phyloP scores from a whole-genome alignment of 495 filamentous ascomycete genomes.

The Podospora conica region DNA sequence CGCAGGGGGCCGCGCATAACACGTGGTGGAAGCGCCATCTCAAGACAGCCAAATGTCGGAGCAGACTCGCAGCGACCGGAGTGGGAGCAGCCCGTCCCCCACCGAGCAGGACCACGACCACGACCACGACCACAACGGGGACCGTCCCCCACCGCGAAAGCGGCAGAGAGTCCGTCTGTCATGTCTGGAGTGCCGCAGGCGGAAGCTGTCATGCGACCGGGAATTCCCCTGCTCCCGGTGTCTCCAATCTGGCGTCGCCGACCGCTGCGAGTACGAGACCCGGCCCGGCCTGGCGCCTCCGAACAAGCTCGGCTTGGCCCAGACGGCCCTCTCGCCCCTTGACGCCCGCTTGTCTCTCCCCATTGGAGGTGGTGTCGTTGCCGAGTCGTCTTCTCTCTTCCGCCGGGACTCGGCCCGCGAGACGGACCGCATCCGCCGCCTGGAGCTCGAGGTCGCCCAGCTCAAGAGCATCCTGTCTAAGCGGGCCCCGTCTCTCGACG shows the following conservation, averaged over 20 bases:
- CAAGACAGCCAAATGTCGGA: constrained; percentile 20
- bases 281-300: constrained; percentile 37
- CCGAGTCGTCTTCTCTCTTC: constrained; percentile 11
- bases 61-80: constrained; percentile 24
- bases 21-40: neutral
- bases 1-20: neutral
- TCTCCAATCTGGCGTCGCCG: constrained; percentile 45
- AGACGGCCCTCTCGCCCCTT: constrained; percentile 27
- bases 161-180: constrained; percentile 44
- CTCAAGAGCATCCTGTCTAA: constrained; percentile 37
- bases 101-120: constrained; percentile 12
- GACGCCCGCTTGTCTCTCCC: constrained; percentile 32
- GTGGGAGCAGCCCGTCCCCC: constrained; percentile 7
- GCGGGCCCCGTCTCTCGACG: constrained; percentile 29
- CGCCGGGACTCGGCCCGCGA: constrained; percentile 32
- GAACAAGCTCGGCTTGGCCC: constrained; percentile 33
- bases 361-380: constrained; percentile 17
- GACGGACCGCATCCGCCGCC: constrained; percentile 41
- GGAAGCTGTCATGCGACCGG: constrained; percentile 47
- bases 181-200: constrained; percentile 45
- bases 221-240: constrained; percentile 48
- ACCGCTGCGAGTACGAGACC: constrained; percentile 45
- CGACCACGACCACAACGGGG: constrained; percentile 21
- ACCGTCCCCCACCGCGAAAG: constrained; percentile 38
- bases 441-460: constrained; percentile 46